A percentile compares a stretch with the other conserved stretches of the same genome.
phyloP scores from a whole-genome alignment of 805 yeast genomes.

The Saturnispora zaruensis region DNA sequence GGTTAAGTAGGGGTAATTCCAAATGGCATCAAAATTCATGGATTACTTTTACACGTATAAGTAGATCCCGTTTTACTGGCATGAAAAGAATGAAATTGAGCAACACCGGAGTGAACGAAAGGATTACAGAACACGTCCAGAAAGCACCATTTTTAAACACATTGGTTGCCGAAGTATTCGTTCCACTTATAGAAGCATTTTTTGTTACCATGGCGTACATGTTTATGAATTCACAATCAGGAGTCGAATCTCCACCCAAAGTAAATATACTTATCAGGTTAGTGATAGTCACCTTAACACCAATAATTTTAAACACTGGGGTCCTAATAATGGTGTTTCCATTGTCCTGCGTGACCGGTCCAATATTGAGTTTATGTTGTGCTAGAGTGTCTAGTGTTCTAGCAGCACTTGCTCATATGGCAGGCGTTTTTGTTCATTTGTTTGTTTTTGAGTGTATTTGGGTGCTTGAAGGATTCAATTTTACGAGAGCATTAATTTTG shows the following conservation, averaged over 20 bases:
- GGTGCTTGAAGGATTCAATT: conserved; percentile 36
- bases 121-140: conserved; percentile 37
- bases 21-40: conserved; percentile 65
- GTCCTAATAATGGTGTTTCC: conserved; percentile 29
- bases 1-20: conserved; percentile 78
- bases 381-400: conserved; percentile 29
- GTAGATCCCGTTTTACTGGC: conserved; percentile 88
- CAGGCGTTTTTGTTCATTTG: conserved; percentile 29
- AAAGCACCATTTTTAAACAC: conserved; percentile 75
- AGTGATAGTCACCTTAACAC: conserved; percentile 40
- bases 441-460: conserved; percentile 31
- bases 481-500: conserved; percentile 32
- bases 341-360: conserved; percentile 32
- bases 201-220: conserved; percentile 65
- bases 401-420: conserved; percentile 34
- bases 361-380: conserved; percentile 29
- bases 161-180: conserved; percentile 68
- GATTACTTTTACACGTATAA: conserved; percentile 63
- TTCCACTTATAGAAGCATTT: conserved; percentile 63
- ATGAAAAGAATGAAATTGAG: conserved; percentile 72
- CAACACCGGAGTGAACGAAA: conserved; percentile 51
- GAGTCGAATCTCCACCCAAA: conserved; percentile 46
- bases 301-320: conserved; percentile 35
- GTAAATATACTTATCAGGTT: conserved; percentile 58
- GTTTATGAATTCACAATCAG: conserved; percentile 81